A percentile compares a stretch with the other conserved stretches of the same genome.
These are phyloP conservation scores for Gastrodia elata DNA, from an alignment of 106 monocot species.

Conservation along the genomic window DNA sequence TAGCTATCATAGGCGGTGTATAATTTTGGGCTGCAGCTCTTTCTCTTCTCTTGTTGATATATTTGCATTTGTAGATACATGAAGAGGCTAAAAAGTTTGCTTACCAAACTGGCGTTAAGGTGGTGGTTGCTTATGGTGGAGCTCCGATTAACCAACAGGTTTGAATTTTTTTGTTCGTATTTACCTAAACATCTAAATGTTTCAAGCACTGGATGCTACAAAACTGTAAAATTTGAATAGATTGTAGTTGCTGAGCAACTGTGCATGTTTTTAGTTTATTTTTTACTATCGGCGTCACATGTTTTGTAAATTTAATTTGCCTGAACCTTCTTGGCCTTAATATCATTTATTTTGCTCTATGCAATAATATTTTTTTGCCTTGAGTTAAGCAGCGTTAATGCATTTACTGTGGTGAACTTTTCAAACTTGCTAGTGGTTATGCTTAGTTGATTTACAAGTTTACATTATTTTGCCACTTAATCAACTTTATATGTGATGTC, in stretches of 20 bases:
- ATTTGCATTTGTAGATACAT: slow-evolving; percentile 33
- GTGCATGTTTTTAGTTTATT: not conserved
- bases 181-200: not conserved
- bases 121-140: slow-evolving; percentile 59
- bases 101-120: slow-evolving; percentile 55
- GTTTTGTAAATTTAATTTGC: not conserved
- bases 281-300: not conserved
- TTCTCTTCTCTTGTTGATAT: not conserved
- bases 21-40: not conserved
- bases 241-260: not conserved
- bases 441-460: not conserved
- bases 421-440: too few relatives aligned
- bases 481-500: not conserved
- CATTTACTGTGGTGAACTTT: too few relatives aligned
- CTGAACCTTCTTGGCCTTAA: not conserved
- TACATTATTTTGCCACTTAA: not conserved
- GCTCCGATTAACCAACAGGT: slow-evolving; percentile 54
- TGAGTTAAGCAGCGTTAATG: too few relatives aligned
- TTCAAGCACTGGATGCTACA: not conserved
- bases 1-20: not conserved
- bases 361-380: not conserved
- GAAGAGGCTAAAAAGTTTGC: slow-evolving; percentile 58
- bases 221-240: not conserved
- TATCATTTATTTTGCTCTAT: not conserved
- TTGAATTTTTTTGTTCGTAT: not conserved